A percentile compares a stretch with the other conserved stretches of the same genome.
Conservation (phyloP, 2,329 filamentous ascomycete species). For the Xenoacremonium recifei region DNA sequence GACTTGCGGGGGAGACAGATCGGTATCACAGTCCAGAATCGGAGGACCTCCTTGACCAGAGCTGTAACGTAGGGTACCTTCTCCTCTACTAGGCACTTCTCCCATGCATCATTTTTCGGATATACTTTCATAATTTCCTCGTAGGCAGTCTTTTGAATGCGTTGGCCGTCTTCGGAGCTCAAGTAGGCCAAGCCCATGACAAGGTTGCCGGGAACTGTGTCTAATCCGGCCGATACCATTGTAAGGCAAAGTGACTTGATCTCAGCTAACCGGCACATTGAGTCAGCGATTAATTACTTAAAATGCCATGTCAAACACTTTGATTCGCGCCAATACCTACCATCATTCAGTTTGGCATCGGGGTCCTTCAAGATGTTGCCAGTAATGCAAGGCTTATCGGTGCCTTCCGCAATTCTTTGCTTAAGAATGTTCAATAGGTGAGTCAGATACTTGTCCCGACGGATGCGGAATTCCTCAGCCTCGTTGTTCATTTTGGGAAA, state of each 20-base stretch:
- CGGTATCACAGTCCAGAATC: background rate
- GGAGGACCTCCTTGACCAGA: background rate
- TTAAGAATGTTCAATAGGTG: slow-evolving; percentile 61
- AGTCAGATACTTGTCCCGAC: slow-evolving; percentile 45
- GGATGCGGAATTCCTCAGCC: slow-evolving; percentile 54
- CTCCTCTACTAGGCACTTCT: background rate
- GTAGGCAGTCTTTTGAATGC: background rate
- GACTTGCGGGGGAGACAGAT: background rate
- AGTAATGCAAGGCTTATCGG: slow-evolving; percentile 36
- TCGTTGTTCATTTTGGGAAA: slow-evolving; percentile 58
- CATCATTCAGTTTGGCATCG: slow-evolving; percentile 36
- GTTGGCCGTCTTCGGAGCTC: background rate
- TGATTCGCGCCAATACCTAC: slow-evolving; percentile 12
- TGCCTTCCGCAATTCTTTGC: slow-evolving; percentile 33
- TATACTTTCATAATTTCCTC: background rate
- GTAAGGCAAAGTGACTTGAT: background rate
- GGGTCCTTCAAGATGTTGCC: slow-evolving; percentile 52
- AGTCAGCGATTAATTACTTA: background rate
- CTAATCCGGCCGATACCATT: background rate
- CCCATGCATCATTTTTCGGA: background rate
- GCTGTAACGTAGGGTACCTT: background rate
- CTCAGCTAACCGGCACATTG: background rate
- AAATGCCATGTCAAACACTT: background rate
- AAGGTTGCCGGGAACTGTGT: background rate
- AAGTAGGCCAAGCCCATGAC: background rate